A percentile compares a stretch with the other conserved stretches of the same genome.
Conservation (phyloP, 2,329 filamentous ascomycete genomes). For the Microsporum audouinii region DNA sequence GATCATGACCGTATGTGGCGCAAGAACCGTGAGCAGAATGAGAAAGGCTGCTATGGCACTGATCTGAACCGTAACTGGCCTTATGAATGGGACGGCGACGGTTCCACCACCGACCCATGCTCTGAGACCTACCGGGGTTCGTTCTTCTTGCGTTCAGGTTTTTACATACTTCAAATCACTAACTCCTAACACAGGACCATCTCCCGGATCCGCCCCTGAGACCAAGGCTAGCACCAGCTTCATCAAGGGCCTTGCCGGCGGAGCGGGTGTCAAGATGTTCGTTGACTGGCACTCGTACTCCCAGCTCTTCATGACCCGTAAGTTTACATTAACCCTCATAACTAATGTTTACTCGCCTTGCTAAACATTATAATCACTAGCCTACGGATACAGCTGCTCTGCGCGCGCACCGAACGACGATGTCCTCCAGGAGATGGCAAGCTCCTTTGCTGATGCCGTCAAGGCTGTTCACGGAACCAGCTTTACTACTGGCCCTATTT, state of each 20-base stretch:
- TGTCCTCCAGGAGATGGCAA: conserved; percentile 41
- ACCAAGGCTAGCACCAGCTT: conserved; percentile 41
- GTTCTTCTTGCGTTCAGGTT: background rate
- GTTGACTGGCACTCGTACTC: conserved; percentile 56
- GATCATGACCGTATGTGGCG: conserved; percentile 52
- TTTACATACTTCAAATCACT: background rate
- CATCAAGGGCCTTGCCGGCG: conserved; percentile 33
- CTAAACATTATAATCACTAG: background rate
- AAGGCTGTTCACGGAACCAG: conserved; percentile 42
- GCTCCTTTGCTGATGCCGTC: conserved; percentile 42
- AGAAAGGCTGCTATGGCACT: conserved; percentile 37
- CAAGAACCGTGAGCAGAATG: conserved; percentile 44
- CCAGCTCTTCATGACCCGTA: conserved; percentile 43
- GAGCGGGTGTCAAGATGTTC: conserved; percentile 47
- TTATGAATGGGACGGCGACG: conserved; percentile 38
- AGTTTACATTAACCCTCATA: conserved; percentile 1
- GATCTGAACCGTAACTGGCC: conserved; percentile 53
- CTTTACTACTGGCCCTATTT: conserved; percentile 40
- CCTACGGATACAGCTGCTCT: conserved; percentile 51
- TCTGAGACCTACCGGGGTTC: conserved; percentile 36
- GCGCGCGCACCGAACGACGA: conserved; percentile 37
- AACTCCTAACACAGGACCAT: conserved; percentile 22
- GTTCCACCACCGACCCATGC: conserved; percentile 44
- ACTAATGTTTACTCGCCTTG: background rate
- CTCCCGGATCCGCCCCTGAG: conserved; percentile 41